Percentiles rank a stretch among this genome's conserved stretches.
Evolutionary conservation across 163 green algal genomes (phyloP).

Genomic region (Chlorella variabilis): DNA sequence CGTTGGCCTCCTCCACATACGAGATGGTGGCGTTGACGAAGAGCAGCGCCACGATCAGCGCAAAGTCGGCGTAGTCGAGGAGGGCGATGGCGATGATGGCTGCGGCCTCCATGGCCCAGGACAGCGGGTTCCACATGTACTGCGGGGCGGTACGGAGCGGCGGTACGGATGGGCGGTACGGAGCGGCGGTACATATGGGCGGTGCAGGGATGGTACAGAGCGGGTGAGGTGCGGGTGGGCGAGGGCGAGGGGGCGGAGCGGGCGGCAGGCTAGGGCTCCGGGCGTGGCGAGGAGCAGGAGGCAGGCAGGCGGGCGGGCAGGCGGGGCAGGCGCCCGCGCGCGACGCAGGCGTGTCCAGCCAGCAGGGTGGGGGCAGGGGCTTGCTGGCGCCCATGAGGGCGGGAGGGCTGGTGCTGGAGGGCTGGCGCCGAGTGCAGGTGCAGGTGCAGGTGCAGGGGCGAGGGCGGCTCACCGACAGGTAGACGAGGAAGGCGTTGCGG

Average conservation of each 20-base stretch:
- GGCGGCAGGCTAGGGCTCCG: no score
- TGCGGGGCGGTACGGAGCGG: not conserved
- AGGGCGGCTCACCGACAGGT: not conserved
- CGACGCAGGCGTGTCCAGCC: no score
- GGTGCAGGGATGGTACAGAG: no score
- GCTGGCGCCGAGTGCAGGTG: no score
- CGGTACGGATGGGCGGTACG: not conserved
- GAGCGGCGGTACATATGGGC: no score
- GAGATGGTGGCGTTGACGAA: conserved; percentile 80
- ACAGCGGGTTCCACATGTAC: conserved; percentile 87
- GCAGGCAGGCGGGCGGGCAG: no score
- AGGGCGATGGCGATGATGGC: conserved; percentile 88
- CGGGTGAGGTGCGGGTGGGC: no score
- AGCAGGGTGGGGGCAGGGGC: no score
- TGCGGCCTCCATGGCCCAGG: conserved; percentile 88
- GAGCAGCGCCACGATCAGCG: conserved; percentile 56
- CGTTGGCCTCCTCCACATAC: conserved; percentile 80
- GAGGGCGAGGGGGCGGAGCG: no score
- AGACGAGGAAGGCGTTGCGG: conserved; percentile 74
- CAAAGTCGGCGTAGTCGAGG: conserved; percentile 72
- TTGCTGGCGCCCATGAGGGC: not conserved
- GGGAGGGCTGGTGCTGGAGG: no score
- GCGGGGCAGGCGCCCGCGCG: no score
- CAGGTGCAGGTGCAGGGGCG: not conserved
- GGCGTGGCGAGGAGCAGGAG: no score